These are phyloP conservation scores for Macrophomina pseudophaseolina DNA, from an alignment of 2,329 filamentous ascomycete species.

Conservation along the genomic window DNA sequence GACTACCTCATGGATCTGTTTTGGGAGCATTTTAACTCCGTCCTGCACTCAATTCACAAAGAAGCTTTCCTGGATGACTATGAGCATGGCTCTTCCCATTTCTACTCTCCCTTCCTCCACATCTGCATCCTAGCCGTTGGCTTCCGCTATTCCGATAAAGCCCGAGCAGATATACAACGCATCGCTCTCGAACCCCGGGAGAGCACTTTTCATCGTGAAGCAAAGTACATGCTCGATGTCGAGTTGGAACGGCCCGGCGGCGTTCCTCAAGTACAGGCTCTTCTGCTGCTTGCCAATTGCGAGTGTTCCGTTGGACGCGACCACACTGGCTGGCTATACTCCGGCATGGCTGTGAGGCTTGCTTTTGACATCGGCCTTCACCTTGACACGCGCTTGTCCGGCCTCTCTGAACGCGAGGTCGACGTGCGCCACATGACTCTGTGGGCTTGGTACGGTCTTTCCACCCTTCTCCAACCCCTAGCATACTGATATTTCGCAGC, in stretches of 20 bases:
- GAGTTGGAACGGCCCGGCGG: conserved; percentile 60
- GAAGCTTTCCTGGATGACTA: conserved; percentile 57
- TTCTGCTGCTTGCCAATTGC: conserved; percentile 58
- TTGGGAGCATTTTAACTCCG: conserved; percentile 58
- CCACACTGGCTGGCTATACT: conserved; percentile 59
- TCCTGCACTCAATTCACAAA: conserved; percentile 57
- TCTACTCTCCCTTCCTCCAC: conserved; percentile 60
- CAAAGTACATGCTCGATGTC: conserved; percentile 60
- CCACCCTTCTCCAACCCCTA: background rate
- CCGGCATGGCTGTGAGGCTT: conserved; percentile 43
- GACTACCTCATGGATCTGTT: conserved; percentile 60
- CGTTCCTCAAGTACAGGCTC: conserved; percentile 58
- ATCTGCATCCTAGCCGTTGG: conserved; percentile 59
- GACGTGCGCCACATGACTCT: conserved; percentile 48
- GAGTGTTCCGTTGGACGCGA: conserved; percentile 61
- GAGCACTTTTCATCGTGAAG: conserved; percentile 59
- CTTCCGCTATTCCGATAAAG: conserved; percentile 57
- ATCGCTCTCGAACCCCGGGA: conserved; percentile 55
- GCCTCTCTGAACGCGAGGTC: conserved; percentile 49
- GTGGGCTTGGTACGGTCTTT: conserved; percentile 49
- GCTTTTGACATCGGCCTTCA: conserved; percentile 41
- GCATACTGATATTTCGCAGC: background rate
- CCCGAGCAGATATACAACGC: conserved; percentile 55
- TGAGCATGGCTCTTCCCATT: conserved; percentile 52
- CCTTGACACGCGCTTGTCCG: conserved; percentile 47